These are phyloP conservation scores for Saxispiralis lemnorum DNA, from an alignment of 495 filamentous ascomycete species.

Conservation along the genomic window DNA sequence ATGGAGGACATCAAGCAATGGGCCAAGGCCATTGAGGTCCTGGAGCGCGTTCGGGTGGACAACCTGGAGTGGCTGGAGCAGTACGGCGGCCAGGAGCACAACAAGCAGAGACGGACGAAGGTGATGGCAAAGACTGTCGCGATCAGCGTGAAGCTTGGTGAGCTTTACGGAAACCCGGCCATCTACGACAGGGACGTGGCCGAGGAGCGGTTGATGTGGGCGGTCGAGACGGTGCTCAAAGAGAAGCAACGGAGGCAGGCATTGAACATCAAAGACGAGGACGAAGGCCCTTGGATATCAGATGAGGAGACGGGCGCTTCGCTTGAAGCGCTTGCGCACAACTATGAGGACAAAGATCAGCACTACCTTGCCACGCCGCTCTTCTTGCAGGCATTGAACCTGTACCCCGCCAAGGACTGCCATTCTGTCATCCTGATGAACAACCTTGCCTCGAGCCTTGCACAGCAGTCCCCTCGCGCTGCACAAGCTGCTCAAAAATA, in stretches of 20 bases:
- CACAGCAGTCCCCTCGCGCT: constrained; percentile 41
- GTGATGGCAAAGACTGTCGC: constrained; percentile 54
- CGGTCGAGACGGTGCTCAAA: constrained; percentile 60
- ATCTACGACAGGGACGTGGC: constrained; percentile 44
- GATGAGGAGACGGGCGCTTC: constrained; percentile 53
- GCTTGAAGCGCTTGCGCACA: constrained; percentile 54
- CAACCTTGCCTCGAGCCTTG: constrained; percentile 49
- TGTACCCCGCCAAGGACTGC: constrained; percentile 40
- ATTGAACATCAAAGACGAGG: constrained; percentile 39
- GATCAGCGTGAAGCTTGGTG: constrained; percentile 62
- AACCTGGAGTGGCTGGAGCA: constrained; percentile 44
- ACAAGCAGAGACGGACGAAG: constrained; percentile 46
- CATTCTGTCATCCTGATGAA: constrained; percentile 66
- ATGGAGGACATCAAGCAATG: constrained; percentile 55
- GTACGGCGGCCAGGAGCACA: constrained; percentile 20
- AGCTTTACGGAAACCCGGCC: constrained; percentile 50
- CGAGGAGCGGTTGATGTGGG: constrained; percentile 57
- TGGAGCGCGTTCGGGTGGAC: constrained; percentile 48
- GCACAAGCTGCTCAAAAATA: constrained; percentile 8
- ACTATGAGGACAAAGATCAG: constrained; percentile 49
- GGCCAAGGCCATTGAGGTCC: constrained; percentile 47
- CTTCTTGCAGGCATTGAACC: constrained; percentile 61
- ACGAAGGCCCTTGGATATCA: constrained; percentile 56
- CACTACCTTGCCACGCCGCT: constrained; percentile 72
- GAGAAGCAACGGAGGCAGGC: constrained; percentile 50